Evolutionary conservation across 805 yeast species (phyloP), one percentile per base, ranked within the genome.

Genomic region (Danielia oregonensis): DNA sequence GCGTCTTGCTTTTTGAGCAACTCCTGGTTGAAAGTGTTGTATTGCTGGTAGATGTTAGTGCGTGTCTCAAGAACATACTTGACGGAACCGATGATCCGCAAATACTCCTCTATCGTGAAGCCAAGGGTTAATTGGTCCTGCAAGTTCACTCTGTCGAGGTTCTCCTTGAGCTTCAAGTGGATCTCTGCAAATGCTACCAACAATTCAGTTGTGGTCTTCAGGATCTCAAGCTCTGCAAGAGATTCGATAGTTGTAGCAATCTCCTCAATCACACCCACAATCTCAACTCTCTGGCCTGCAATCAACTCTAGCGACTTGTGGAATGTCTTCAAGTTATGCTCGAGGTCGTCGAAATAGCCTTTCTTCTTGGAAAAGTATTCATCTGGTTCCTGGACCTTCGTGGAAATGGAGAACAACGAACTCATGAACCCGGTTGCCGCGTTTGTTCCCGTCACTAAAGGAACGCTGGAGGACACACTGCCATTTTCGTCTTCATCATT

Each of bases 111-210:
- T 25, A 91, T 65, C 1, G 95, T 86, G 17, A 84, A 76, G 2
- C 95, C 95, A 30, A 91, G 63, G 0, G 96, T 87, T 42, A 91
- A 64, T 50, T 88, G 77, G 46, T 91, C 97, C 56, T 86, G 95
- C 59, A 84, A 59, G 39, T 87, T 80, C 41, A 83, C 79, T 41
- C 96, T 74, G 43, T 80, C 88, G 30, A 86, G 64, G 30, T 86
- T 68, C 33, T 86, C 91, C 47, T 78, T 78, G 17, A 89, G 72
- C 43, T 84, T 75, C 22, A 64, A 51, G 52, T 89, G 91, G 6
- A 86, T 76, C 22, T 78, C 78, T 24, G 88, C 78, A 56, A 89
- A 88, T 37, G 80, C 79, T 14, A 63, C 57, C 37, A 91, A 70
- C 9, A 87, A 65, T n/a, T 74, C 75, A 6, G 81, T 71, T 2